These are phyloP conservation scores for Yamadazyma laniorum DNA, from an alignment of 805 yeast species.

Conservation along the genomic window DNA sequence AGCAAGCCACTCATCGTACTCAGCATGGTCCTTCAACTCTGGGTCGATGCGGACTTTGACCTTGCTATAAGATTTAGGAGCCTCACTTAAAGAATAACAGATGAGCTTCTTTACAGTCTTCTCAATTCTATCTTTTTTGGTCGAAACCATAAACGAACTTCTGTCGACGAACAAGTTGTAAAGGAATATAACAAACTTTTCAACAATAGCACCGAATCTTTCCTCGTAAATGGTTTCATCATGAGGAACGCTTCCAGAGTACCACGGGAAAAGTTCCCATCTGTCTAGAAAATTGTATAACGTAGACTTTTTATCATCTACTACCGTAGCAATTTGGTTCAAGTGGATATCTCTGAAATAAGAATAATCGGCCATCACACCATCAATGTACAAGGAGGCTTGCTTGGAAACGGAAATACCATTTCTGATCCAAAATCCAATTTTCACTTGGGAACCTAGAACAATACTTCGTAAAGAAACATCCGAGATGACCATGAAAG, in stretches of 20 bases:
- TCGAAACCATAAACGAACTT: slow-evolving; percentile 20
- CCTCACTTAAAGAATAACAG: slow-evolving; percentile 49
- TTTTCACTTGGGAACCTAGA: slow-evolving; percentile 56
- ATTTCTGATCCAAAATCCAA: slow-evolving; percentile 74
- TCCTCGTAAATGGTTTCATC: slow-evolving; percentile 47
- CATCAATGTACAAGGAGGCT: slow-evolving; percentile 47
- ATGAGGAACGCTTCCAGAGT: slow-evolving; percentile 29
- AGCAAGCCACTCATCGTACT: slow-evolving; percentile 50
- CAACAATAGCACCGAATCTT: slow-evolving; percentile 42
- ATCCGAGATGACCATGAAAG: slow-evolving; percentile 52
- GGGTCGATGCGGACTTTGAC: slow-evolving; percentile 30
- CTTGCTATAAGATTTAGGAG: slow-evolving; percentile 55
- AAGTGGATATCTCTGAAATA: slow-evolving; percentile 46
- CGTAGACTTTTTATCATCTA: slow-evolving; percentile 36
- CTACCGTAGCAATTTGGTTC: slow-evolving; percentile 41
- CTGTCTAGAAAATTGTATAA: slow-evolving; percentile 45
- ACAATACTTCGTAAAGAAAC: slow-evolving; percentile 59
- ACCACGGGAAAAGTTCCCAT: slow-evolving; percentile 60
- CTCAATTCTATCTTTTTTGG: slow-evolving; percentile 26
- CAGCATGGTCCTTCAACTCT: slow-evolving; percentile 32
- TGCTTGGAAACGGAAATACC: slow-evolving; percentile 56
- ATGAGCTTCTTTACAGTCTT: slow-evolving; percentile 39
- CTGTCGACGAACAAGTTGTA: slow-evolving; percentile 46
- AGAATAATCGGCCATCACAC: slow-evolving; percentile 39
- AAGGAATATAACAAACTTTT: slow-evolving; percentile 42